A percentile compares a stretch with the other conserved stretches of the same genome.
Evolutionary conservation across 2,329 filamentous ascomycete genomes (phyloP).

Genomic region (Tolypocladium ophioglossoides): DNA sequence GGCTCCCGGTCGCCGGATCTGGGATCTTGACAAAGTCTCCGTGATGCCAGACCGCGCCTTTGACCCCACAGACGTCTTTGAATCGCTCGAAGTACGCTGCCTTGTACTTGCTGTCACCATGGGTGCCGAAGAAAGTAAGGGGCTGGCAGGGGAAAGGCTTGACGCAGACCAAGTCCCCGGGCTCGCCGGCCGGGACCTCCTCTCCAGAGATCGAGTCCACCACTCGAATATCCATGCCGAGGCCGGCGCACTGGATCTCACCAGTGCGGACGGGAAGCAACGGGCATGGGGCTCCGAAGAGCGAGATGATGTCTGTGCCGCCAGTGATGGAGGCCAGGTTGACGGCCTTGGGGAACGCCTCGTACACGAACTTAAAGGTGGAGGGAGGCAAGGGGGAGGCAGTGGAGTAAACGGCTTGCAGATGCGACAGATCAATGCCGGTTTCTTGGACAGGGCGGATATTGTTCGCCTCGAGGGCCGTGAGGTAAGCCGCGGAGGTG

Average conservation of each 20-base stretch:
- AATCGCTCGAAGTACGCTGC: slow-evolving; percentile 86
- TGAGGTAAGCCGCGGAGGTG: slow-evolving; percentile 89
- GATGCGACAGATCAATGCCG: slow-evolving; percentile 45
- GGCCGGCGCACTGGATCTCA: slow-evolving; percentile 66
- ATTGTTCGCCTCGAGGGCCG: slow-evolving; percentile 71
- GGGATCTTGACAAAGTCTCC: slow-evolving; percentile 72
- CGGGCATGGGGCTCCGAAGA: slow-evolving; percentile 80
- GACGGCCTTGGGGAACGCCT: slow-evolving; percentile 66
- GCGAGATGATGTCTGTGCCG: slow-evolving; percentile 90
- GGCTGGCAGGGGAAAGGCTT: slow-evolving; percentile 86
- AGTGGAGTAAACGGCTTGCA: slow-evolving; percentile 87
- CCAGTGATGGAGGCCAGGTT: slow-evolving; percentile 92
- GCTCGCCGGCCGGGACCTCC: slow-evolving; percentile 47
- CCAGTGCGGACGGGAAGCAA: slow-evolving; percentile 61
- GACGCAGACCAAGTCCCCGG: slow-evolving; percentile 82
- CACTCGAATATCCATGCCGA: slow-evolving; percentile 66
- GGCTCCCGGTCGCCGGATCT: slow-evolving; percentile 60
- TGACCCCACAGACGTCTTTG: slow-evolving; percentile 27
- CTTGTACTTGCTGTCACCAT: slow-evolving; percentile 60
- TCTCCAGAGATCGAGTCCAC: slow-evolving; percentile 48
- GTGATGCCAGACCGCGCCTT: slow-evolving; percentile 68
- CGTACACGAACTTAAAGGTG: slow-evolving; percentile 85
- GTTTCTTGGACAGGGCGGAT: slow-evolving; percentile 45
- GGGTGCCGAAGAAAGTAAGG: slow-evolving; percentile 71
- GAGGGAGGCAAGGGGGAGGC: slow-evolving; percentile 87